Percentiles rank a stretch among this genome's conserved stretches.
phyloP scores from a whole-genome alignment of 768 basidiomycete genomes.

The Lactifluus subvellereus region DNA sequence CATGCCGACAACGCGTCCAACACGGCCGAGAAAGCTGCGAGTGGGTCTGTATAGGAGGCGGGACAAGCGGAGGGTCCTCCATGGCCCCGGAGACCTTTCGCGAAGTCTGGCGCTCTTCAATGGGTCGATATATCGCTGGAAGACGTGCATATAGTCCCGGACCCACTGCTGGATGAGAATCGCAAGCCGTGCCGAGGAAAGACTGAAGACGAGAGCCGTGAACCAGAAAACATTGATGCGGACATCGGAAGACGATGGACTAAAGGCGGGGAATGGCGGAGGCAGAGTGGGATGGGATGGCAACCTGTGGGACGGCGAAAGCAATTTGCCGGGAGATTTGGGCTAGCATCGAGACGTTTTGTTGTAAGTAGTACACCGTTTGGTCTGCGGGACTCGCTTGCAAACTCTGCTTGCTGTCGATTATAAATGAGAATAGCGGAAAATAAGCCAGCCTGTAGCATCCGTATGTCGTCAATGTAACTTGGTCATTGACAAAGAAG shows the following conservation, averaged over 20 bases:
- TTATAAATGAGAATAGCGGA: slow-evolving; percentile 9
- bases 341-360: slow-evolving; percentile 1
- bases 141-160: too few relatives aligned
- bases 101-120: too few relatives aligned
- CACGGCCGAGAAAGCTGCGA: too few relatives aligned
- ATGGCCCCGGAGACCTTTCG: too few relatives aligned
- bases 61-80: too few relatives aligned
- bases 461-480: neutral
- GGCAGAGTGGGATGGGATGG: neutral
- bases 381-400: too few relatives aligned
- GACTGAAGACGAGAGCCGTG: slow-evolving; percentile 29
- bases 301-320: neutral
- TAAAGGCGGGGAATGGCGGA: slow-evolving; percentile 7
- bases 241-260: slow-evolving; percentile 30
- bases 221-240: slow-evolving; percentile 32
- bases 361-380: neutral
- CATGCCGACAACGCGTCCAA: too few relatives aligned
- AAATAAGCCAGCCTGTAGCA: slow-evolving; percentile 12
- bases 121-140: too few relatives aligned
- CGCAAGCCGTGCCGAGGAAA: slow-evolving; percentile 39
- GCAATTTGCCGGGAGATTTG: slow-evolving; percentile 13
- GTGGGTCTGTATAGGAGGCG: too few relatives aligned
- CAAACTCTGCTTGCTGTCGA: neutral
- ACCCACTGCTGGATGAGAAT: slow-evolving; percentile 22
- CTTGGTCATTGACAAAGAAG: too few relatives aligned